Conservation (phyloP, 768 basidiomycete genomes). For the Termitomyces sp. region DNA sequence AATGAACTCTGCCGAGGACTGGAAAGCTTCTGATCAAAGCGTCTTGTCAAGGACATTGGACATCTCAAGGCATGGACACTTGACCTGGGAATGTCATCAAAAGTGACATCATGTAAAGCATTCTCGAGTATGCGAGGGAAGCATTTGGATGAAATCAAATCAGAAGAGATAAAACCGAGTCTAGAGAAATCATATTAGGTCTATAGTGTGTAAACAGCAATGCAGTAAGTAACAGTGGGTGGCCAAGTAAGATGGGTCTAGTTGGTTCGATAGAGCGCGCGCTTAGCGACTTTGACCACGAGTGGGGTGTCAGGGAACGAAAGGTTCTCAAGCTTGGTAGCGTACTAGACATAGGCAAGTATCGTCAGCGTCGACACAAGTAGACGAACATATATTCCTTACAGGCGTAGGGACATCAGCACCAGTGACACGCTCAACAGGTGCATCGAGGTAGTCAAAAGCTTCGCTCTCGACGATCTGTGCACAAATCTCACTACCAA, state of each 20-base stretch:
- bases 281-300: slow-evolving; percentile 93
- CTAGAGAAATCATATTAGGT: slow-evolving; percentile 8
- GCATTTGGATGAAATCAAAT: no score
- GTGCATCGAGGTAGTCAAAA: slow-evolving; percentile 97
- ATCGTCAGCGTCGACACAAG: slow-evolving; percentile 8
- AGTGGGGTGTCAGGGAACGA: slow-evolving; percentile 91
- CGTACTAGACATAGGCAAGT: slow-evolving; percentile 53
- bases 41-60: not conserved
- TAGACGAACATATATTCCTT: slow-evolving; percentile 22
- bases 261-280: slow-evolving; percentile 86
- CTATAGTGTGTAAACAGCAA: slow-evolving; percentile 3
- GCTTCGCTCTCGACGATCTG: slow-evolving; percentile 97
- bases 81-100: not conserved
- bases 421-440: slow-evolving; percentile 95
- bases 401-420: slow-evolving; percentile 97
- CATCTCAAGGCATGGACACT: not conserved
- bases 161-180: not conserved
- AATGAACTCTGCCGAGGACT: not conserved
- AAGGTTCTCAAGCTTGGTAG: slow-evolving; percentile 80
- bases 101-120: not conserved
- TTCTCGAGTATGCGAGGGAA: not conserved
- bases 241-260: slow-evolving; percentile 30
- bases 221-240: not conserved
- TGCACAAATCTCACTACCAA: slow-evolving; percentile 97
- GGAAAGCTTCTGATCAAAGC: not conserved